These are phyloP conservation scores for Camelina neglecta DNA, from an alignment of 345 rosid genomes.

Conservation along the genomic window DNA sequence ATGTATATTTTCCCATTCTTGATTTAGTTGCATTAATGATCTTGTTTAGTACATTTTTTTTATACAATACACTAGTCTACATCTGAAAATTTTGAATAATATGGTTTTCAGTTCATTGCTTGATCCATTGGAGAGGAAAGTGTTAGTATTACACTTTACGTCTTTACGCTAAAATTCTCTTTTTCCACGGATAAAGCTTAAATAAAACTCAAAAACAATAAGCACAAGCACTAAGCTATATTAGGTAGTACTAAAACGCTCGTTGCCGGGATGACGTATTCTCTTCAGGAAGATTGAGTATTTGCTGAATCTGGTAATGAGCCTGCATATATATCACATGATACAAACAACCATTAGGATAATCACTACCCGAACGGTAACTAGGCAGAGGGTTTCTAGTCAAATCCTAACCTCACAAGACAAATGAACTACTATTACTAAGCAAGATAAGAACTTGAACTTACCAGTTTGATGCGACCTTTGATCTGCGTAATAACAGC, in stretches of 20 bases:
- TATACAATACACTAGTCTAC: too few relatives aligned
- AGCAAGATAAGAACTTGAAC: conserved; percentile 13
- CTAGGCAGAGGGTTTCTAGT: background rate
- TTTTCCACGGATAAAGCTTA: too few relatives aligned
- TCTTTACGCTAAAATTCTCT: too few relatives aligned
- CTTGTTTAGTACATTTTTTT: too few relatives aligned
- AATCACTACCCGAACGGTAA: background rate
- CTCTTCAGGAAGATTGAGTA: conserved; percentile 46
- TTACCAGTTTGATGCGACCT: conserved; percentile 81
- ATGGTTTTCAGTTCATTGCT: too few relatives aligned
- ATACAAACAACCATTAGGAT: background rate
- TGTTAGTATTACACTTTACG: too few relatives aligned
- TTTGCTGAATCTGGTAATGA: conserved; percentile 48
- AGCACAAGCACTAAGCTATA: too few relatives aligned
- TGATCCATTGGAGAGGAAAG: too few relatives aligned
- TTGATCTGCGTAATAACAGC: conserved; percentile 66
- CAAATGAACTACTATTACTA: background rate
- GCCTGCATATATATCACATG: conserved; percentile 21
- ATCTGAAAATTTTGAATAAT: too few relatives aligned
- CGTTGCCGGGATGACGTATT: conserved; percentile 28
- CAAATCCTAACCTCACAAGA: background rate
- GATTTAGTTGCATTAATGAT: too few relatives aligned
- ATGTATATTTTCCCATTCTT: too few relatives aligned
- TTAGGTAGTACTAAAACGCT: conserved; percentile 14
- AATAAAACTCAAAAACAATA: too few relatives aligned